Conservation (phyloP, 2,329 filamentous ascomycete species). For the Ophiocordyceps camponoti-saundersi region DNA sequence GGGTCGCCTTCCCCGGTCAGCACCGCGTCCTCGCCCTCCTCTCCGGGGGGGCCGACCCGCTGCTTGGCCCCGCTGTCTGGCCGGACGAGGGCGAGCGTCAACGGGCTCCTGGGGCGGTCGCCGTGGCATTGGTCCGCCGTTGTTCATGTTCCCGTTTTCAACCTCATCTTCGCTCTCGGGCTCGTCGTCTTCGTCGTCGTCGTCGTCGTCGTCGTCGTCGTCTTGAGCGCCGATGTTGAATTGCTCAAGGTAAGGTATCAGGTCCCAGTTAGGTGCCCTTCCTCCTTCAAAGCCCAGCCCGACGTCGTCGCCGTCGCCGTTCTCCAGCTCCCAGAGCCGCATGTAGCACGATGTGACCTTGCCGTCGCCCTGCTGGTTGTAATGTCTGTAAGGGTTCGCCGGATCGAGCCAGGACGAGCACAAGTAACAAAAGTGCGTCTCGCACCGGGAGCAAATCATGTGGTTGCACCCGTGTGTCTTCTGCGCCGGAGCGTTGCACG, state of each 20-base stretch:
- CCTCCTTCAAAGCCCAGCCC: constrained; percentile 27
- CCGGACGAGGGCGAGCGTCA: too few species aligned
- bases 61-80: too few species aligned
- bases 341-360: constrained; percentile 54
- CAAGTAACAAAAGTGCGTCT: constrained; percentile 88
- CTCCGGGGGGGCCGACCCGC: too few species aligned
- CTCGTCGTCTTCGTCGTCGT: constrained; percentile 19
- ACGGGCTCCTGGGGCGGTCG: too few species aligned
- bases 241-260: background rate
- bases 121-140: too few species aligned
- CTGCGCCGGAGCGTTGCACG: constrained; percentile 68
- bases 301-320: constrained; percentile 49
- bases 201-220: constrained; percentile 25
- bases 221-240: constrained; percentile 7
- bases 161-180: constrained; percentile 2
- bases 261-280: constrained; percentile 1
- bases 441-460: constrained; percentile 84
- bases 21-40: too few species aligned
- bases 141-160: background rate
- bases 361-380: constrained; percentile 46
- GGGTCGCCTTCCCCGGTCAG: too few species aligned
- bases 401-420: constrained; percentile 76
- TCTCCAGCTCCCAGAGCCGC: constrained; percentile 79
- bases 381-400: constrained; percentile 74
- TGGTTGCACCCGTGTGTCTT: constrained; percentile 94